phyloP scores from a whole-genome alignment of 2,329 filamentous ascomycete species.

The Podosphaera leucotricha region DNA sequence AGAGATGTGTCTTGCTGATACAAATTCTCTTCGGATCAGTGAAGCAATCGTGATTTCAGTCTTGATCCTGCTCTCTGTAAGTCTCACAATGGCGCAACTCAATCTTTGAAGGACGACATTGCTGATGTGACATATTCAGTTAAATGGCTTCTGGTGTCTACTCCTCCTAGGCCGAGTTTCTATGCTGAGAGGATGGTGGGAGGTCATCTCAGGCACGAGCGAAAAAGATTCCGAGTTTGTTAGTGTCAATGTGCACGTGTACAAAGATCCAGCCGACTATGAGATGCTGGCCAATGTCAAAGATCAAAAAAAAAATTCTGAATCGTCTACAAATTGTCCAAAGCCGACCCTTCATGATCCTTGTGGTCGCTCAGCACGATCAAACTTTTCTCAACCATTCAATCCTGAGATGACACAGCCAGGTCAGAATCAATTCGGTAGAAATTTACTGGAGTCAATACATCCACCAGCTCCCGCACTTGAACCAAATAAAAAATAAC shows the following conservation, averaged over 20 bases:
- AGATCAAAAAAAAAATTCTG: neutral
- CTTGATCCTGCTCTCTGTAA: conserved; percentile 56
- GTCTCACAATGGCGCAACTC: conserved; percentile 14
- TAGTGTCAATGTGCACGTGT: neutral
- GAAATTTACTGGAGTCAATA: neutral
- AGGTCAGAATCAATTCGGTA: neutral
- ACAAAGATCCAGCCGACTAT: neutral
- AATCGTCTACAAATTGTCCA: neutral
- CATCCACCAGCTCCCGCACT: no score
- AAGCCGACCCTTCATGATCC: neutral
- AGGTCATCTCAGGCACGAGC: conserved; percentile 16
- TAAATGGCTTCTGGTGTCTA: conserved; percentile 68
- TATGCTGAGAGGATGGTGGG: conserved; percentile 68
- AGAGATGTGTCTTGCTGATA: conserved; percentile 36
- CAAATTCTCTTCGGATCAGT: conserved; percentile 40
- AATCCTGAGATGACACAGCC: neutral
- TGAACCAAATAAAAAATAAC: neutral
- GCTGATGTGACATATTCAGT: conserved; percentile 19
- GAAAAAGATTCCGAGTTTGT: neutral
- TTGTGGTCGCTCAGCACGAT: neutral
- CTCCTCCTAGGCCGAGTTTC: conserved; percentile 59
- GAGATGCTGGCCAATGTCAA: neutral
- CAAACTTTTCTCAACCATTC: neutral
- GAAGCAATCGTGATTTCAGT: conserved; percentile 61
- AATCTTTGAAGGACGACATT: neutral